Evolutionary conservation across 176 grass and related monocot genomes (phyloP).

Genomic region (Eragrostis nindensis): DNA sequence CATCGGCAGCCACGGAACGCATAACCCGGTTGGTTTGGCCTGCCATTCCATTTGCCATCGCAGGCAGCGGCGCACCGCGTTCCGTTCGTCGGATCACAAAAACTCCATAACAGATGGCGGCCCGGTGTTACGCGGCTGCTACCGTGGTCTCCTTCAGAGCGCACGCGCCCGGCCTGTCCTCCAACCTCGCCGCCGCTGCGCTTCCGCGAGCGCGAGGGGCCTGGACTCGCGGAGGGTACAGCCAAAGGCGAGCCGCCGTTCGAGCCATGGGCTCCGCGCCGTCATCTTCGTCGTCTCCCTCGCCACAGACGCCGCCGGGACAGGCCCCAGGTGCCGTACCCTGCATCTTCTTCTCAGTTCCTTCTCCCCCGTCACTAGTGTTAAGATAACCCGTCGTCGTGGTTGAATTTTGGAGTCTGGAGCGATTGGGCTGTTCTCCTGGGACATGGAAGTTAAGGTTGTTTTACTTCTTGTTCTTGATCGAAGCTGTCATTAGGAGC

Average conservation of each 20-base stretch:
- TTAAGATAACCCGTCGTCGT: background rate
- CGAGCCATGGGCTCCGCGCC: constrained; percentile 41
- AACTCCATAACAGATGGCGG: constrained; percentile 30
- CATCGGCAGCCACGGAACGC: constrained; percentile 21
- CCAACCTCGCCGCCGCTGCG: background rate
- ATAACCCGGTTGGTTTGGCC: too few relatives aligned
- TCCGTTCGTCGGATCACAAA: background rate
- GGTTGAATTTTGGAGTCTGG: background rate
- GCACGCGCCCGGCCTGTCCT: background rate
- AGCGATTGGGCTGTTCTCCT: background rate
- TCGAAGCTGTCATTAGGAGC: background rate
- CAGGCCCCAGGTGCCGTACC: constrained; percentile 28
- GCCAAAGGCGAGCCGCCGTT: constrained; percentile 13
- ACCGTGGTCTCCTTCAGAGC: constrained; percentile 12
- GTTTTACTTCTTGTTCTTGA: background rate
- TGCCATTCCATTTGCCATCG: background rate
- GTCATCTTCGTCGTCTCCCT: constrained; percentile 29
- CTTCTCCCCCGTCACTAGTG: background rate
- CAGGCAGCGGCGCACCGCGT: background rate
- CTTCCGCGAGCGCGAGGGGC: constrained; percentile 7
- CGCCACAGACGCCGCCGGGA: constrained; percentile 15
- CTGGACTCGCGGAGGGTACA: background rate
- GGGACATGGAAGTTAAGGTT: background rate
- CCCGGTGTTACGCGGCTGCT: constrained; percentile 3
- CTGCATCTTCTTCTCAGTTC: background rate